Evolutionary conservation across 1,284 basidiomycete genomes (phyloP), one percentile per base, ranked within the genome.

Genomic region (Leucoagaricus sp.): DNA sequence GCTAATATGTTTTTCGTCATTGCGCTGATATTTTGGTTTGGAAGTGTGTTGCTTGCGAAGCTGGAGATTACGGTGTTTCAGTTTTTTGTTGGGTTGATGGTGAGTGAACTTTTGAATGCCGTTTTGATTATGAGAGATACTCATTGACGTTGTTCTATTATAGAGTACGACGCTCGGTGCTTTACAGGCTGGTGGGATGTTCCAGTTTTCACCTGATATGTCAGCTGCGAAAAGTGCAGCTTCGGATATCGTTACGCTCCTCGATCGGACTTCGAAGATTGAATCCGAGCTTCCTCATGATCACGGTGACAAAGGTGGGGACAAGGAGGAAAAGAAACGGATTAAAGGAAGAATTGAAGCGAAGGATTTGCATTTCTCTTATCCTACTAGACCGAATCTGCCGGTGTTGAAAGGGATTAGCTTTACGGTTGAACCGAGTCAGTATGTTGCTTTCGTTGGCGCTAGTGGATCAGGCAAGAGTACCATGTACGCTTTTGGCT

Each of bases 181-280:
- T 25, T 87, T 89, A 50, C 87, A 92, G 66, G 87, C 87, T 13
- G 89, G 89, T 47, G 87, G 88, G 64, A 84, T 95, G 34, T 96
- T 96, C 75, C 82, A 84, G 13, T 96, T 91, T 69, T 93, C 95
- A 1, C 94, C 95, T 12, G 94, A 97, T 65, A 83, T 96, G 44
- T 93, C 89, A 3, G 89, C 89, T 3, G 94, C 94, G 31, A 86
- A 84, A 64, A 80, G 85, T 25, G 88, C 94, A 0, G 91, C 83
- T 0, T 80, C 84, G 19, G 81, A 87, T 46, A 85, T 94, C 61
- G 78, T 96, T 71, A 79, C 78, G 44, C 74, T 96, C 9, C 69
- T 95, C 13, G 94, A 97, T 69, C 81, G 85, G 38, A 68, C 72
- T 7, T 87, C 90, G 9, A 84, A 89, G 61, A 90, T 96, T 58